Evolutionary conservation across 495 filamentous ascomycete species (phyloP).

Genomic region (Neurospora sp.): DNA sequence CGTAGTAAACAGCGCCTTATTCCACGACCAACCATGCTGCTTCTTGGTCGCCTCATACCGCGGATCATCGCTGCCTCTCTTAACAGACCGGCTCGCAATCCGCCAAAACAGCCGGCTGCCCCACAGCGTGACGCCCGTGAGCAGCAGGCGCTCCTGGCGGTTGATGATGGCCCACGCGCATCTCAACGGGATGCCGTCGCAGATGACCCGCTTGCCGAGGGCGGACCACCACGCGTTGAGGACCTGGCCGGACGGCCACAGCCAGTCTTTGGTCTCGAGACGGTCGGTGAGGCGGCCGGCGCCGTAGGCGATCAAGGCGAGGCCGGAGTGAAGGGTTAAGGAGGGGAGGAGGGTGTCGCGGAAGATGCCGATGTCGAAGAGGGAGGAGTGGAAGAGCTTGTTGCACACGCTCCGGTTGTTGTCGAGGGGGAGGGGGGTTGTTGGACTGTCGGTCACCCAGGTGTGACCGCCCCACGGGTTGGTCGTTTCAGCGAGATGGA

Average conservation of each 20-base stretch:
- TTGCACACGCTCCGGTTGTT: not conserved
- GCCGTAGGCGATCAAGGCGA: slow-evolving; percentile 37
- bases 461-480: slow-evolving; percentile 9
- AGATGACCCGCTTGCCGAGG: slow-evolving; percentile 34
- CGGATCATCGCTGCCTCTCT: slow-evolving; percentile 39
- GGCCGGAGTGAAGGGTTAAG: slow-evolving; percentile 32
- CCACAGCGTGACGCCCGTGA: slow-evolving; percentile 45
- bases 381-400: slow-evolving; percentile 24
- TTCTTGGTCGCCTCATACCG: slow-evolving; percentile 41
- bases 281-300: slow-evolving; percentile 36
- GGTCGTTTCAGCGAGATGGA: not conserved
- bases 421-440: not conserved
- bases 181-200: slow-evolving; percentile 25
- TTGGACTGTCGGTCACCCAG: not conserved
- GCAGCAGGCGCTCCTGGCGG: slow-evolving; percentile 41
- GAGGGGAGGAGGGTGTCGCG: slow-evolving; percentile 42
- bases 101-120: slow-evolving; percentile 43
- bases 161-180: slow-evolving; percentile 34
- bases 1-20: slow-evolving; percentile 33
- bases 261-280: slow-evolving; percentile 47
- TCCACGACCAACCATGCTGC: slow-evolving; percentile 40
- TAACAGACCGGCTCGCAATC: slow-evolving; percentile 32
- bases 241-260: slow-evolving; percentile 45
- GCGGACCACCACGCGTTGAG: slow-evolving; percentile 50
- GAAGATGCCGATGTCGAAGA: slow-evolving; percentile 35